These are phyloP conservation scores for Paramyrothecium roridum DNA, from an alignment of 2,329 filamentous ascomycete genomes.

Conservation along the genomic window DNA sequence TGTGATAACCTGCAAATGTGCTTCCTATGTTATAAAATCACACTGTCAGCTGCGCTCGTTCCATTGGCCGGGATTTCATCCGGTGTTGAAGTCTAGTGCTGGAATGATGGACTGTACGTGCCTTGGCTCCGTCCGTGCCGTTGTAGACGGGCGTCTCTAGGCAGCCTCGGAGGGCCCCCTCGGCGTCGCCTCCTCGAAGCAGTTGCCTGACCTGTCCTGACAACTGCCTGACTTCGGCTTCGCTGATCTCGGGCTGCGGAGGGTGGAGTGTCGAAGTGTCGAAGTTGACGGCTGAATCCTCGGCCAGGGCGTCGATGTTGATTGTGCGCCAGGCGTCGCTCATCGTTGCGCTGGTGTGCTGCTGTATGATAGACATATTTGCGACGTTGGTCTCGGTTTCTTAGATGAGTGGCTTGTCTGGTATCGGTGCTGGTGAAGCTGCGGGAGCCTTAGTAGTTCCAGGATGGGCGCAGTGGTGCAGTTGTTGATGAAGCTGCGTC, in stretches of 20 bases:
- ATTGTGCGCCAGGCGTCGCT: conserved; percentile 78
- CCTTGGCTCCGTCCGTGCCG: conserved; percentile 56
- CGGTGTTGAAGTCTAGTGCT: not conserved
- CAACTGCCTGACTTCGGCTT: conserved; percentile 74
- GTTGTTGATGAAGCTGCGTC: not conserved
- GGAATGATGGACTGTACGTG: conserved; percentile 18
- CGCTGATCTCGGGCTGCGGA: conserved; percentile 68
- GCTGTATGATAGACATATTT: conserved; percentile 65
- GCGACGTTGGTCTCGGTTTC: not conserved
- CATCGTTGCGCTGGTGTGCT: conserved; percentile 58
- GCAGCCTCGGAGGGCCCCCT: conserved; percentile 80
- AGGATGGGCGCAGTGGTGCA: not conserved
- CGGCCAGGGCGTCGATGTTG: conserved; percentile 88
- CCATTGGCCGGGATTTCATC: not conserved
- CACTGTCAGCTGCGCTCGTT: not conserved
- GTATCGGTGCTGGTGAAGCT: not conserved
- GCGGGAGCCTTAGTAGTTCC: not conserved
- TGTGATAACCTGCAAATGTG: conserved; percentile 81
- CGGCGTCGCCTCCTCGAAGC: conserved; percentile 78
- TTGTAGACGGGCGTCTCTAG: conserved; percentile 82
- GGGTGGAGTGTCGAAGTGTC: conserved; percentile 81
- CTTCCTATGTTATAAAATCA: conserved; percentile 54
- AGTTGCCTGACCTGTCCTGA: conserved; percentile 83
- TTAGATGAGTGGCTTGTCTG: not conserved
- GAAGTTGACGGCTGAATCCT: conserved; percentile 89